Evolutionary conservation across 2,329 filamentous ascomycete species (phyloP).

Genomic region (Cercospora beticola): DNA sequence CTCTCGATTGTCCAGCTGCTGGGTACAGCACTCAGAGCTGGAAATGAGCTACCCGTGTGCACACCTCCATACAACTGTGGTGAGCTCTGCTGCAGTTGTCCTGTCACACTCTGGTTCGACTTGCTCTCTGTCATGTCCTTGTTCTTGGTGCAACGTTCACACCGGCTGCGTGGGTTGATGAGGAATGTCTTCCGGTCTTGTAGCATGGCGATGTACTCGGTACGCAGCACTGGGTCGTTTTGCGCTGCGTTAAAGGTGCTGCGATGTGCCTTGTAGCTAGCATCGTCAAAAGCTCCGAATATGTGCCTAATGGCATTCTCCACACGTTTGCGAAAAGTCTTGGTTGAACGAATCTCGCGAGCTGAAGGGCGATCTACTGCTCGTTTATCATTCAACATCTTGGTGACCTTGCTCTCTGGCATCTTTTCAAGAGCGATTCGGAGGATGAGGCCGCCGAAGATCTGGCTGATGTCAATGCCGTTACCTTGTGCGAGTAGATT

Average conservation of each 20-base stretch:
- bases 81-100: no score
- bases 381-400: background rate
- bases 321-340: background rate
- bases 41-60: no score
- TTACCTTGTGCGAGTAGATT: background rate
- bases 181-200: background rate
- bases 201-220: background rate
- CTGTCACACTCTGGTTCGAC: no score
- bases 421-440: background rate
- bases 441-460: background rate
- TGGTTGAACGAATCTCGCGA: background rate
- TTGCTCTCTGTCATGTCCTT: no score
- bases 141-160: no score
- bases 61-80: no score
- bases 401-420: background rate
- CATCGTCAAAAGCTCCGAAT: background rate
- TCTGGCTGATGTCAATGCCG: background rate
- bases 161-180: no score
- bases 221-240: background rate
- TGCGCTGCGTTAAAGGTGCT: no score
- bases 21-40: no score
- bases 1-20: no score
- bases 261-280: background rate
- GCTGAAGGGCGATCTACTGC: background rate
- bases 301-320: background rate